phyloP scores from a whole-genome alignment of 2,329 filamentous ascomycete genomes.

The Scytalidium sp. region DNA sequence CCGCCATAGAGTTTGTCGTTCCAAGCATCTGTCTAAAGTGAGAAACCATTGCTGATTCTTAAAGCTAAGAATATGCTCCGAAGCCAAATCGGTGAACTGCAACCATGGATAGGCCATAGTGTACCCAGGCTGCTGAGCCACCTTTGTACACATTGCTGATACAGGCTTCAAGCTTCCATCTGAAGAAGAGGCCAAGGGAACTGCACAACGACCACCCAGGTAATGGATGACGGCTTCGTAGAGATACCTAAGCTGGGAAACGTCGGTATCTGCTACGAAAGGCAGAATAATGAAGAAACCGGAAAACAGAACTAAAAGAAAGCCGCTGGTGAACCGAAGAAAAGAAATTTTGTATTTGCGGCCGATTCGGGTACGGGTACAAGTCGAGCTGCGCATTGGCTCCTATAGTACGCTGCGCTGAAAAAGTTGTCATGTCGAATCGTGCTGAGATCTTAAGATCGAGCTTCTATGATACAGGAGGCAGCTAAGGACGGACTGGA shows the following conservation, averaged over 20 bases:
- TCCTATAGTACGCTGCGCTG: slow-evolving; percentile 28
- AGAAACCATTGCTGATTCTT: slow-evolving; percentile 4
- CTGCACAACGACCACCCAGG: slow-evolving; percentile 11
- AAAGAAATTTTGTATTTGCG: slow-evolving; percentile 23
- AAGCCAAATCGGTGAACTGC: background rate
- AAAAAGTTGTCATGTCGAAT: slow-evolving; percentile 23
- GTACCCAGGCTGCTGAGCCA: background rate
- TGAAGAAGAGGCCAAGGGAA: slow-evolving; percentile 1
- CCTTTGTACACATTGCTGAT: background rate
- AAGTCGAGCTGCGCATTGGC: slow-evolving; percentile 29
- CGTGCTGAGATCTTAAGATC: slow-evolving; percentile 26
- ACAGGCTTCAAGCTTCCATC: background rate
- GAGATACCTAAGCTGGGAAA: slow-evolving; percentile 16
- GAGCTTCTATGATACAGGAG: slow-evolving; percentile 30
- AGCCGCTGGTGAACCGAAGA: slow-evolving; percentile 9
- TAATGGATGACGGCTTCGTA: slow-evolving; percentile 21
- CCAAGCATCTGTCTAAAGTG: background rate
- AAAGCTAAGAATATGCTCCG: background rate
- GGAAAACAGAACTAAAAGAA: slow-evolving; percentile 10
- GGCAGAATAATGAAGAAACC: slow-evolving; percentile 15
- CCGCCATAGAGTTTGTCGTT: background rate
- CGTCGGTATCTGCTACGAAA: slow-evolving; percentile 4
- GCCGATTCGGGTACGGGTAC: slow-evolving; percentile 27
- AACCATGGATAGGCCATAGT: background rate
- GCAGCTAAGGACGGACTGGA: slow-evolving; percentile 21